Percentiles rank a stretch among this genome's conserved stretches.
Conservation (phyloP, 768 basidiomycete genomes). For the Rhodotorula diobovata region DNA sequence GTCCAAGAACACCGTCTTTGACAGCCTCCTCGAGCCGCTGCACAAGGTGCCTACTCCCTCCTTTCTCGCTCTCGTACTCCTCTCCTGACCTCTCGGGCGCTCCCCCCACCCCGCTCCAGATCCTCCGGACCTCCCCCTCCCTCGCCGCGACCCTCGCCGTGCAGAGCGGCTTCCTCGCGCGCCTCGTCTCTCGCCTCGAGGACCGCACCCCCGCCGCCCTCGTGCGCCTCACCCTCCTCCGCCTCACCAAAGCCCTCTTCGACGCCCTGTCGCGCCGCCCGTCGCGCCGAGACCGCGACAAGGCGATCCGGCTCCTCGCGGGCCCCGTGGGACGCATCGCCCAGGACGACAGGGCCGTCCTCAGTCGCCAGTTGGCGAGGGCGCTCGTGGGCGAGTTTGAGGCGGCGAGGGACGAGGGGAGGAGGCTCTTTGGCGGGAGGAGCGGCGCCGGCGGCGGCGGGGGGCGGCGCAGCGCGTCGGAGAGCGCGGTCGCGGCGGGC, state of each 20-base stretch:
- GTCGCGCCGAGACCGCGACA: slow-evolving; percentile 17
- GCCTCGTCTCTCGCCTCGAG: slow-evolving; percentile 74
- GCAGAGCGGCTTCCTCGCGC: slow-evolving; percentile 73
- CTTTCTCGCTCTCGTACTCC: neutral
- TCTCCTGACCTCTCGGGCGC: no score
- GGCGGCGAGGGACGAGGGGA: slow-evolving; percentile 1
- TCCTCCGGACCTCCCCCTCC: slow-evolving; percentile 69
- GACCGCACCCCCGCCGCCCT: slow-evolving; percentile 68
- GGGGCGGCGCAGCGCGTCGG: neutral
- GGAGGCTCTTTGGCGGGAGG: neutral
- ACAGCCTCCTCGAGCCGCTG: slow-evolving; percentile 85
- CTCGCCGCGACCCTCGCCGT: slow-evolving; percentile 74
- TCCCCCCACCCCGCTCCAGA: slow-evolving; percentile 12
- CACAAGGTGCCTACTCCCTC: slow-evolving; percentile 57
- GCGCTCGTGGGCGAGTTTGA: slow-evolving; percentile 32
- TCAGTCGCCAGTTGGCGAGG: slow-evolving; percentile 76
- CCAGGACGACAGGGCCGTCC: slow-evolving; percentile 78
- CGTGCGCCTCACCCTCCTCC: slow-evolving; percentile 80
- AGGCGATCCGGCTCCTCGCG: slow-evolving; percentile 29
- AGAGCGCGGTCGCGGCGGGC: neutral
- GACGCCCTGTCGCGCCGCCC: slow-evolving; percentile 50
- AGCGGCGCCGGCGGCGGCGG: no score
- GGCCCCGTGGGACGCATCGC: slow-evolving; percentile 70
- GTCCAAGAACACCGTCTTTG: slow-evolving; percentile 65
- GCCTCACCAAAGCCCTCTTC: slow-evolving; percentile 76